Conservation (phyloP, 2,329 filamentous ascomycete genomes). For the Polychaeton citri region DNA sequence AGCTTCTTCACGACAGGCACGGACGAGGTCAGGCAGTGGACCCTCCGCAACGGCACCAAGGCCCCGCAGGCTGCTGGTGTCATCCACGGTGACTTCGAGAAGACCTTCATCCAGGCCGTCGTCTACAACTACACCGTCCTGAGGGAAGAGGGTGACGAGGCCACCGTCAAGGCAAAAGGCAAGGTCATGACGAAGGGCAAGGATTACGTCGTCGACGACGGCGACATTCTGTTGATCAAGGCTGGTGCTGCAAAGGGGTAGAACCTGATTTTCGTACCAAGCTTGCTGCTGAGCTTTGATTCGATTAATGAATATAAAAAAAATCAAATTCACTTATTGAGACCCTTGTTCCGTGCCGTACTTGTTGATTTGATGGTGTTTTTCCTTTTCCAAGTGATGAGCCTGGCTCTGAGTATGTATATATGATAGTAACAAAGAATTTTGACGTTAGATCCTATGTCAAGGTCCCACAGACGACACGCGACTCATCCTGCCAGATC, state of each 20-base stretch:
- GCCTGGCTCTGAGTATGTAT: no score
- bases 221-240: constrained; percentile 78
- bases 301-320: no score
- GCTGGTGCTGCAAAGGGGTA: constrained; percentile 60
- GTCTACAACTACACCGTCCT: constrained; percentile 80
- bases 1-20: constrained; percentile 96
- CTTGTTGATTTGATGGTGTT: constrained; percentile 3
- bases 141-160: constrained; percentile 80
- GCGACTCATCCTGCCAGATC: no score
- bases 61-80: constrained; percentile 96
- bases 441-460: no score
- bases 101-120: constrained; percentile 95
- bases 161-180: constrained; percentile 78
- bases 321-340: no score
- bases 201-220: constrained; percentile 82
- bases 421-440: no score
- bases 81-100: constrained; percentile 97
- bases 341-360: constrained; percentile 4
- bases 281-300: no score
- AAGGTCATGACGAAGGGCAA: constrained; percentile 99
- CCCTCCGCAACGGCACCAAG: constrained; percentile 87
- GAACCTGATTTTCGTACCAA: not conserved
- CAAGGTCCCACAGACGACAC: no score
- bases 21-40: constrained; percentile 98
- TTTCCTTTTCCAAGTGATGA: no score